Evolutionary conservation across 2,329 filamentous ascomycete species (phyloP), one percentile per base, ranked within the genome.

Genomic region (Pseudogymnoascus verrucosus): DNA sequence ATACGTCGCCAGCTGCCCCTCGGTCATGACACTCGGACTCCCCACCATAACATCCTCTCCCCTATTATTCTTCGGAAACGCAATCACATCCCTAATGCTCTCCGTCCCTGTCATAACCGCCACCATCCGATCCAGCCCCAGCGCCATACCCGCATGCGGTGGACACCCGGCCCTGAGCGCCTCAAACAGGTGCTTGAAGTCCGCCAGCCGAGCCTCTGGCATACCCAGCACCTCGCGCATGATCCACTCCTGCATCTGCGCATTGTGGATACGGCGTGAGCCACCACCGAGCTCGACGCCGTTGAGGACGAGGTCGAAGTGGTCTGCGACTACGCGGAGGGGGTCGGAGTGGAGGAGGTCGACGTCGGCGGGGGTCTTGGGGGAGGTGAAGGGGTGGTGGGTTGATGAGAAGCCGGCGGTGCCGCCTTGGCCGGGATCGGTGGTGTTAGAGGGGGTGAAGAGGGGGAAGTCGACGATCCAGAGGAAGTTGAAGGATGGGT

Each of bases 291-390:
- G 83, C 76, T 99, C 95, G 4, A 96, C 86, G 3, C 95, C 95
- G 73, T 99, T 99, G 69, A 98, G 84, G 0, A 99, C 93, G 12
- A 99, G 85, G 70, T 99, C 95, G 76, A 97, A 99, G 73, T 96
- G 93, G 70, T 96, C 93, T 3, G 89, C 96, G 69, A 83, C 84
- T 1, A 86, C 91, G 57, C 81, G 76, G 0, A 91, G 80, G 0
- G 95, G 93, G 42, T 92, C 81, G 0, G 81, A 86, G 39, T 86
- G 79, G 1, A 98, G 84, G 0, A 91, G 76, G 40, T 91, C 87
- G 14, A 96, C 83, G 72, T 98, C 93, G 4, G 79, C 78, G 0
- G 82, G 75, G 0, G 85, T 85, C 37, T 90, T 85, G 0, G 95
- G 95, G 0, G 95, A 90, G 0, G 95, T 99, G 76, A 99, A 99